Evolutionary conservation across 495 filamentous ascomycete genomes (phyloP).

Genomic region (Letharia columbiana): DNA sequence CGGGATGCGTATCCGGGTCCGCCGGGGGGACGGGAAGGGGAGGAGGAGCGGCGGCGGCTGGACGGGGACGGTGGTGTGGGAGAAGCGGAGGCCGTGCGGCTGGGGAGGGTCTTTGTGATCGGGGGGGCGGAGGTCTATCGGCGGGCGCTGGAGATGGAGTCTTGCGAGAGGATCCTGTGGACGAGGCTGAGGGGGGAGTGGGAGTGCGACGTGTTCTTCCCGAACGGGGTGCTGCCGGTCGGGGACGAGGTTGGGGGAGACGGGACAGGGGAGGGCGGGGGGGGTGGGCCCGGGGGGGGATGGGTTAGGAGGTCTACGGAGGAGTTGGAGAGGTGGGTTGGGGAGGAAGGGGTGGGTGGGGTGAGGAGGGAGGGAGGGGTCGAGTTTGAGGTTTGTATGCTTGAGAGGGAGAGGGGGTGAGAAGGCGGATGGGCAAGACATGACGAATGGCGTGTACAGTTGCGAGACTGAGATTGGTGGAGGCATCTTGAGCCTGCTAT

Average conservation of each 20-base stretch:
- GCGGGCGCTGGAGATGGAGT: conserved; percentile 49
- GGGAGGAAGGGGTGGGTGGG: conserved; percentile 25
- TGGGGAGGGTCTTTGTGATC: conserved; percentile 69
- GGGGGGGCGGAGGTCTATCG: conserved; percentile 82
- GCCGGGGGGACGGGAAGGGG: conserved; percentile 25
- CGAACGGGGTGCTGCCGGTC: conserved; percentile 33
- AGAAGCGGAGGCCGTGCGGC: not conserved
- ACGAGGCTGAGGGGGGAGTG: conserved; percentile 57
- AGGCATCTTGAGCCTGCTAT: not conserved
- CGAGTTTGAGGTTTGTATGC: conserved; percentile 25
- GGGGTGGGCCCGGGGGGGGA: conserved; percentile 9
- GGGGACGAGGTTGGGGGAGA: conserved; percentile 16
- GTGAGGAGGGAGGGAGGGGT: conserved; percentile 23
- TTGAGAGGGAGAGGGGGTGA: conserved; percentile 20
- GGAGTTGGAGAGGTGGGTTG: conserved; percentile 25
- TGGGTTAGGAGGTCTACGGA: conserved; percentile 25
- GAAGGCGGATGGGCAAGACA: not conserved
- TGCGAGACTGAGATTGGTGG: not conserved
- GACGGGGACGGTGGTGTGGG: not conserved
- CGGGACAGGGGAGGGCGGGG: not conserved
- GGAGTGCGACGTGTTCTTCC: conserved; percentile 88
- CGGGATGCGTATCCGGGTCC: conserved; percentile 25
- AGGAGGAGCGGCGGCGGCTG: conserved; percentile 21
- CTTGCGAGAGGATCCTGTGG: conserved; percentile 47
- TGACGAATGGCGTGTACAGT: not conserved